These are phyloP conservation scores for Chenopodium berlandieri DNA, from an alignment of 148 eudicot species.

Conservation along the genomic window DNA sequence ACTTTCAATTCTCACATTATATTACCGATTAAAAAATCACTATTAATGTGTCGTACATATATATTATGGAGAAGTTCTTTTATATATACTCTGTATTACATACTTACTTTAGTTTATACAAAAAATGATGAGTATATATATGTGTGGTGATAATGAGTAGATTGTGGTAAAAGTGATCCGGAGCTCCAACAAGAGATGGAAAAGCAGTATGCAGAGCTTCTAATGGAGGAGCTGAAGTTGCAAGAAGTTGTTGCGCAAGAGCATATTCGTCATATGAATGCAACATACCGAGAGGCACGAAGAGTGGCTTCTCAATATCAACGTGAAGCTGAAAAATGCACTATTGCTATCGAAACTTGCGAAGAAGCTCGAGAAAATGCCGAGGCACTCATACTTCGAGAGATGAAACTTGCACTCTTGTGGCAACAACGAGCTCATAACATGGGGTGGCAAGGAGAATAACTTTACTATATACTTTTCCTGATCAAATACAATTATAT, in stretches of 20 bases:
- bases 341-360: conserved; percentile 58
- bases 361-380: conserved; percentile 56
- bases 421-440: conserved; percentile 59
- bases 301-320: conserved; percentile 61
- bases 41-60: no score
- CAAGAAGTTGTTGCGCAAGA: conserved; percentile 46
- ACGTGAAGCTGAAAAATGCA: conserved; percentile 65
- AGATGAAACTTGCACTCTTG: conserved; percentile 40
- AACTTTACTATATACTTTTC: background rate
- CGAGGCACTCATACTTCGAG: conserved; percentile 41
- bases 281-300: conserved; percentile 51
- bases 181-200: conserved; percentile 52
- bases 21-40: no score
- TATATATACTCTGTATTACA: no score
- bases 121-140: no score
- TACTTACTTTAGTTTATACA: no score
- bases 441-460: conserved; percentile 52
- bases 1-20: no score
- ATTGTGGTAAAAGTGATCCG: conserved; percentile 59
- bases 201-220: conserved; percentile 52
- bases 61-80: no score
- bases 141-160: conserved; percentile 10
- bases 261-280: conserved; percentile 52
- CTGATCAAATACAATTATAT: no score
- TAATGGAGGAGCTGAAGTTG: conserved; percentile 51